These are phyloP conservation scores for Termitomyces sp. DNA, from an alignment of 768 basidiomycete genomes.

Conservation along the genomic window DNA sequence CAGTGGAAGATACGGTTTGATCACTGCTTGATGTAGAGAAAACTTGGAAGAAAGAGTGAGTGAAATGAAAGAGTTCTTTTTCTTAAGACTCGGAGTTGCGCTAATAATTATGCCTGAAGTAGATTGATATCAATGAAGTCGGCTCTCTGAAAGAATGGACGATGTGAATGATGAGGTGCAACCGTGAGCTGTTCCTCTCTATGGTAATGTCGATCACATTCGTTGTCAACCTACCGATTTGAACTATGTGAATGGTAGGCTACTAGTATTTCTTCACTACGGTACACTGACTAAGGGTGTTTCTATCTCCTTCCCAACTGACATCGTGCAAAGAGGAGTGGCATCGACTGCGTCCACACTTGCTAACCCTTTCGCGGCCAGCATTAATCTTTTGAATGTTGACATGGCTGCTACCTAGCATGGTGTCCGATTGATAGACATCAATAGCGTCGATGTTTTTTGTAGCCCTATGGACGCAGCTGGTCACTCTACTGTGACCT, in stretches of 20 bases:
- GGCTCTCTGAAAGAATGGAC: background rate
- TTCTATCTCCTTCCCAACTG: slow-evolving; percentile 54
- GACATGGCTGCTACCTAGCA: slow-evolving; percentile 53
- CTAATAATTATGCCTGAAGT: background rate
- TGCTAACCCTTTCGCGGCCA: slow-evolving; percentile 69
- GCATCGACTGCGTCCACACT: slow-evolving; percentile 58
- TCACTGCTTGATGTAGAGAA: slow-evolving; percentile 10
- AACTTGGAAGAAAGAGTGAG: slow-evolving; percentile 1
- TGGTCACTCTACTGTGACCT: slow-evolving; percentile 58
- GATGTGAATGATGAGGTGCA: background rate
- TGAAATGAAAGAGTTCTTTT: background rate
- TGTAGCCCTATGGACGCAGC: slow-evolving; percentile 54
- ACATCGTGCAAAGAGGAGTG: slow-evolving; percentile 59
- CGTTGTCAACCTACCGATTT: too few species aligned
- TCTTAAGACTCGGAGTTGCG: background rate
- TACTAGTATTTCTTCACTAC: too few species aligned
- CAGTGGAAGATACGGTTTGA: slow-evolving; percentile 8
- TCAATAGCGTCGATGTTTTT: slow-evolving; percentile 52
- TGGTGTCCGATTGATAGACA: slow-evolving; percentile 52
- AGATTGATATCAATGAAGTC: background rate
- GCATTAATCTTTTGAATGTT: slow-evolving; percentile 59
- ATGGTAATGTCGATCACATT: background rate
- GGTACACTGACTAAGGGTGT: slow-evolving; percentile 55
- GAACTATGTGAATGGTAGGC: too few species aligned
- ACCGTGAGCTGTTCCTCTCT: background rate